Conservation (phyloP, 331 rosid species). For the Erythrophleum ivorense region DNA sequence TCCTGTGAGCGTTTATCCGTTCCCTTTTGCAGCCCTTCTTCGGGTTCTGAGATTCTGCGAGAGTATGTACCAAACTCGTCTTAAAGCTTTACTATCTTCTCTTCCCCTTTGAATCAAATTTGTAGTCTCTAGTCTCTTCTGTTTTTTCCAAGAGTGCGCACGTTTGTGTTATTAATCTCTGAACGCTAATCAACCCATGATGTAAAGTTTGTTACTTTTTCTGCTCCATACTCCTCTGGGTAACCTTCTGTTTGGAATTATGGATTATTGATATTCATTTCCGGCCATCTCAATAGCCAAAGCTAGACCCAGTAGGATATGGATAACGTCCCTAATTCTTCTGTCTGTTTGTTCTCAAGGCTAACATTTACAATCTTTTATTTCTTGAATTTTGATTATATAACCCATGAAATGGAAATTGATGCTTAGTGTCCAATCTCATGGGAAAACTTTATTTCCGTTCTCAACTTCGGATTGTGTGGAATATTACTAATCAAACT, state of each 20-base stretch:
- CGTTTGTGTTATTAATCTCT: slow-evolving; percentile 20
- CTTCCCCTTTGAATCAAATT: slow-evolving; percentile 19
- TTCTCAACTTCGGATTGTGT: neutral
- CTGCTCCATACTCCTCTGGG: slow-evolving; percentile 36
- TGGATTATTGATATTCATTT: neutral
- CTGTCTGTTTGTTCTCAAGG: neutral
- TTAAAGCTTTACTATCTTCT: slow-evolving; percentile 11
- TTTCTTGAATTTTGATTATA: neutral
- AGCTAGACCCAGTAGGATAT: neutral
- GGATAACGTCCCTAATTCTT: neutral
- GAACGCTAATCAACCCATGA: slow-evolving; percentile 28
- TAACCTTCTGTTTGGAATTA: slow-evolving; percentile 31
- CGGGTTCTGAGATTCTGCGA: slow-evolving; percentile 10
- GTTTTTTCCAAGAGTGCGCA: neutral
- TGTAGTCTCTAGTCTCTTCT: slow-evolving; percentile 11
- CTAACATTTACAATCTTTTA: neutral
- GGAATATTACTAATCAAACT: neutral
- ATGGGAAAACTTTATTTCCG: neutral
- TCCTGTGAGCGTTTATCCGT: slow-evolving; percentile 21
- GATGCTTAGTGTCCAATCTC: neutral
- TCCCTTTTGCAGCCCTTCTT: slow-evolving; percentile 23
- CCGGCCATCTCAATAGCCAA: neutral
- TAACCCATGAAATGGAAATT: slow-evolving; percentile 2
- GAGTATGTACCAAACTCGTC: slow-evolving; percentile 22
- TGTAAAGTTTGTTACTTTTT: slow-evolving; percentile 37